Evolutionary conservation across 2,329 filamentous ascomycete genomes (phyloP).

Genomic region (Penicillium occitanis): DNA sequence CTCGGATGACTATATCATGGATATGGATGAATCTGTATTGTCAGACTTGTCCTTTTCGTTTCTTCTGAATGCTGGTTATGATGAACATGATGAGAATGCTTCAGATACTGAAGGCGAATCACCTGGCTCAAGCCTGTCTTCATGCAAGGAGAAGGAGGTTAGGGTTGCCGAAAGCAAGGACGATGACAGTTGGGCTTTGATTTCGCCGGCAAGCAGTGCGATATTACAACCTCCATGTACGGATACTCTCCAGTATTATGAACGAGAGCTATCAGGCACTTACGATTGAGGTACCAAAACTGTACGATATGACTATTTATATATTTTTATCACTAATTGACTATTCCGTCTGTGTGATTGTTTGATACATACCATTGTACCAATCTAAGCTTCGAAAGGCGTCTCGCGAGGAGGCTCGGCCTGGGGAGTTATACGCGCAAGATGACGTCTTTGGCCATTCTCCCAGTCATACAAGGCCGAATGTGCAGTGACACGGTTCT

Average conservation of each 20-base stretch:
- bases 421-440: conserved; percentile 80
- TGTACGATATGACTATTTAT: not conserved
- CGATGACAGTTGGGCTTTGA: not conserved
- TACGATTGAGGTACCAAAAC: not conserved
- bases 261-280: not conserved
- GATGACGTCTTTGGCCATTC: conserved; percentile 71
- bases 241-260: not conserved
- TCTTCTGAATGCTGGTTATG: not conserved
- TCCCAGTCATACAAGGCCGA: conserved; percentile 81
- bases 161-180: conserved; percentile 5
- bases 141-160: not conserved
- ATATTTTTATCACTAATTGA: not conserved
- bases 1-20: conserved; percentile 2
- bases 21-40: not conserved
- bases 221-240: not conserved
- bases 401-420: conserved; percentile 77
- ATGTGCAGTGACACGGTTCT: conserved; percentile 75
- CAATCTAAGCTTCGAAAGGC: conserved; percentile 46
- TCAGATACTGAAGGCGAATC: not conserved
- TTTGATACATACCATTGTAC: not conserved
- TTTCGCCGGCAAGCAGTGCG: not conserved
- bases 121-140: not conserved
- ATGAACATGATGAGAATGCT: not conserved
- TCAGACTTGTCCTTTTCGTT: conserved; percentile 3
- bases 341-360: not conserved